Evolutionary conservation across 2,329 filamentous ascomycete species (phyloP).

Genomic region (Trichoderma sp.): DNA sequence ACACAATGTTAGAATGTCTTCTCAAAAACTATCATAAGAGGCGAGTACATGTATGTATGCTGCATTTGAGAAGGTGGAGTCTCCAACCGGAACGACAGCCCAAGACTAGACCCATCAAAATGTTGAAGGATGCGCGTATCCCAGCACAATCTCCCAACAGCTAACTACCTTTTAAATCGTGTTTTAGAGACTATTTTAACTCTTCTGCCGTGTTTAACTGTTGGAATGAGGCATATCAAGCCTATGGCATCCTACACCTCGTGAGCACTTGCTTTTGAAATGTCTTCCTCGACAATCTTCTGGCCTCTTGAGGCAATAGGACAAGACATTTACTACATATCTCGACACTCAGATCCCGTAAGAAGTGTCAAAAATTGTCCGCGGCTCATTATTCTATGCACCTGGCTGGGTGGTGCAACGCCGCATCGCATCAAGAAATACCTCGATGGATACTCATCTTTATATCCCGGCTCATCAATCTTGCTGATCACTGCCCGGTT

Average conservation of each 20-base stretch:
- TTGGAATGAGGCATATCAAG: neutral
- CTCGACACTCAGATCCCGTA: neutral
- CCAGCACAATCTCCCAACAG: neutral
- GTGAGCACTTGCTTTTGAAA: neutral
- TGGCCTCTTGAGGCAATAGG: neutral
- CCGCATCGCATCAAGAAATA: neutral
- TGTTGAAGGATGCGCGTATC: neutral
- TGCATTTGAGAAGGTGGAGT: neutral
- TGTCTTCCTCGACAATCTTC: neutral
- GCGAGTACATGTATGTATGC: neutral
- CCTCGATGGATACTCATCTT: neutral
- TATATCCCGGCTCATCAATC: neutral
- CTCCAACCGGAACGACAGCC: too few relatives aligned
- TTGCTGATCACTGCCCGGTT: neutral
- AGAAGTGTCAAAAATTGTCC: neutral
- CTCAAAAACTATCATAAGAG: neutral
- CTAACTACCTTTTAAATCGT: neutral
- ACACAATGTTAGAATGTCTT: neutral
- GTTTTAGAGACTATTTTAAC: neutral
- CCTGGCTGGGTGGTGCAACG: neutral
- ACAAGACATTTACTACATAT: neutral
- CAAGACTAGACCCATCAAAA: neutral
- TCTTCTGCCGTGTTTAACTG: neutral
- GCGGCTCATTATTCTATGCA: neutral
- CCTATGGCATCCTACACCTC: neutral